These are phyloP conservation scores for Fusarium torreyae DNA, from an alignment of 2,329 filamentous ascomycete genomes.

Conservation along the genomic window DNA sequence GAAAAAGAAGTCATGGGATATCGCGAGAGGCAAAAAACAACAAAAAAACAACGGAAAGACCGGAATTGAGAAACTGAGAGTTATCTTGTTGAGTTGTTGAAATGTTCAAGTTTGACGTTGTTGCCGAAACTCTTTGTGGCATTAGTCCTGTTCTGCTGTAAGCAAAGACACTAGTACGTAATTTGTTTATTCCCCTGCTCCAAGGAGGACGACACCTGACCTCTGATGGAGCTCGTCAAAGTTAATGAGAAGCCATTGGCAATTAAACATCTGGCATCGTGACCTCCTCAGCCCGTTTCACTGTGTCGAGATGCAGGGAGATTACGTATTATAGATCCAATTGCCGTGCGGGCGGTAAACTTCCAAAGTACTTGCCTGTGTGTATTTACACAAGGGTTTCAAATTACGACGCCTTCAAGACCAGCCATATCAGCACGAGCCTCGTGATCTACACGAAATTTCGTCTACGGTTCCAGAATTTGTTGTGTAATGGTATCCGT, in stretches of 20 bases:
- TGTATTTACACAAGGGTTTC: constrained; percentile 25
- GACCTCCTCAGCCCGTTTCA: constrained; percentile 39
- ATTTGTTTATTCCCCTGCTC: constrained; percentile 41
- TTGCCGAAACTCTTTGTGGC: constrained; percentile 23
- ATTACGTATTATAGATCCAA: constrained; percentile 31
- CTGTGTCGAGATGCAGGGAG: constrained; percentile 16
- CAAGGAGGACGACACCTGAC: constrained; percentile 45
- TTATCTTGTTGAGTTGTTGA: constrained; percentile 23
- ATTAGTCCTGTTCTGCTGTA: constrained; percentile 23
- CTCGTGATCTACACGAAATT: constrained; percentile 33
- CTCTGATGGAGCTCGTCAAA: constrained; percentile 44
- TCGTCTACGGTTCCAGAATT: constrained; percentile 18
- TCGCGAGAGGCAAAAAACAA: not conserved
- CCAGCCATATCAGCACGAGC: constrained; percentile 17
- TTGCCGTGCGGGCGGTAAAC: constrained; percentile 34
- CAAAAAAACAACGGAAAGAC: too few relatives aligned
- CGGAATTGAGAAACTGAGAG: not conserved
- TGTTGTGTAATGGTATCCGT: constrained; percentile 21
- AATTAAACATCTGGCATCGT: constrained; percentile 51
- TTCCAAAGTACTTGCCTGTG: constrained; percentile 1
- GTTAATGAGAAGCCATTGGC: constrained; percentile 40
- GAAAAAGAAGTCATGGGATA: not conserved
- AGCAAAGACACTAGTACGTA: constrained; percentile 47
- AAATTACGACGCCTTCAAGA: constrained; percentile 29
- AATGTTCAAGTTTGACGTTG: constrained; percentile 18